phyloP scores from a whole-genome alignment of 495 filamentous ascomycete species.

The Aspergillus heteromorphus region DNA sequence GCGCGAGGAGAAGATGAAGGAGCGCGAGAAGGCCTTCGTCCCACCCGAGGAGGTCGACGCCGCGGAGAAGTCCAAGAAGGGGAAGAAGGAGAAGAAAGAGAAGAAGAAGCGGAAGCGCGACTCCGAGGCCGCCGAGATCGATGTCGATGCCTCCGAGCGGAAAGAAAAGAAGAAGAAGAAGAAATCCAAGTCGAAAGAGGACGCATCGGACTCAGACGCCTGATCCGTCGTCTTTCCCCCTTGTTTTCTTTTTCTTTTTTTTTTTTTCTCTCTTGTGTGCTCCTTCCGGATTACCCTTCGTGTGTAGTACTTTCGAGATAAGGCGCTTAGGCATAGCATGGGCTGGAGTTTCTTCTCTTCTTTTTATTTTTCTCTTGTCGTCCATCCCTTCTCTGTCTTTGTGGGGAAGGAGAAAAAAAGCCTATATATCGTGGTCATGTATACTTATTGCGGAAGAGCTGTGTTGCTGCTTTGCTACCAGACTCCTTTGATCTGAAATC shows the following conservation, averaged over 20 bases:
- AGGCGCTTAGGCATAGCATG: slow-evolving; percentile 29
- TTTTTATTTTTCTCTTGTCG: neutral
- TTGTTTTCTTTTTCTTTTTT: neutral
- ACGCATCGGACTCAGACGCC: slow-evolving; percentile 26
- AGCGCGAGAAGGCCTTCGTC: slow-evolving; percentile 77
- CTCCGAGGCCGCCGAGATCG: slow-evolving; percentile 23
- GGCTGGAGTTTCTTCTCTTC: slow-evolving; percentile 21
- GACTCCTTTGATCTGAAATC: neutral
- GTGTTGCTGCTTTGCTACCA: neutral
- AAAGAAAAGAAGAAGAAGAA: slow-evolving; percentile 45
- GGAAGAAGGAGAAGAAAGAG: slow-evolving; percentile 36
- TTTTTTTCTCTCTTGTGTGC: neutral
- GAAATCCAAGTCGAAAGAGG: slow-evolving; percentile 41
- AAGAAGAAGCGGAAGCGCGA: slow-evolving; percentile 43
- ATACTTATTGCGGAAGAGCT: neutral
- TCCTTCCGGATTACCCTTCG: slow-evolving; percentile 8
- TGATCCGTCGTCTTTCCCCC: slow-evolving; percentile 6
- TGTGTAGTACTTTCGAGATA: slow-evolving; percentile 12
- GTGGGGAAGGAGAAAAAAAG: neutral
- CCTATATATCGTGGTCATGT: neutral
- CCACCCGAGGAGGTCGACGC: slow-evolving; percentile 68
- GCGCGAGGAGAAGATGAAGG: slow-evolving; percentile 81
- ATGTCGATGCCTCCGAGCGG: slow-evolving; percentile 30
- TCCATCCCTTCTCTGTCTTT: neutral
- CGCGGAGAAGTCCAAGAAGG: slow-evolving; percentile 43